Conservation (phyloP, 495 filamentous ascomycete genomes). For the Halenospora varia region DNA sequence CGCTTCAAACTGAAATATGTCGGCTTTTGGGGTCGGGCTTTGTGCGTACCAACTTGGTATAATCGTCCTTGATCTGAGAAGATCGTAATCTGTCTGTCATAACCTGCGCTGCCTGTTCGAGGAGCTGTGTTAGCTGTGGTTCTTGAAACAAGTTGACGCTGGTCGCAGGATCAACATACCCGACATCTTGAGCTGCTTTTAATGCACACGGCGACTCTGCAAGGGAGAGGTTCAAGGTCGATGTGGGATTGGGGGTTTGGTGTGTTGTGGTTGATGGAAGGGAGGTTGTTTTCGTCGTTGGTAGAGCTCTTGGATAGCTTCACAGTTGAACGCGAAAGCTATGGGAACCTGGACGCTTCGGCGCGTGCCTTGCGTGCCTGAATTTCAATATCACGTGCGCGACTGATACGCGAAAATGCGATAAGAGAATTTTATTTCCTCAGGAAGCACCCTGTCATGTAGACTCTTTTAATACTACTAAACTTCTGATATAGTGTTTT, state of each 20-base stretch:
- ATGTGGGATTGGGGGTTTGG: no score
- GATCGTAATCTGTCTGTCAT: conserved; percentile 98
- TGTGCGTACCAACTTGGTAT: conserved; percentile 89
- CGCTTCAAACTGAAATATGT: no score
- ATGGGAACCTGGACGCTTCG: not conserved
- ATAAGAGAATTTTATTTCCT: not conserved
- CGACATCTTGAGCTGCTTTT: conserved; percentile 40
- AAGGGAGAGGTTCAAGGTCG: not conserved
- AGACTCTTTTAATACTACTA: not conserved
- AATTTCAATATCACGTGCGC: not conserved
- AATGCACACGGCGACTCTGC: no score
- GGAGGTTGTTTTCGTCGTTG: not conserved
- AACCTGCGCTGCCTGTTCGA: conserved; percentile 80
- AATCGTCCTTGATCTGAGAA: conserved; percentile 97
- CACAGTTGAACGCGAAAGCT: not conserved
- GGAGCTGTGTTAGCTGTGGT: conserved; percentile 16
- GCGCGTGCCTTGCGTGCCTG: conserved; percentile 1
- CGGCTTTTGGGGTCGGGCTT: not conserved
- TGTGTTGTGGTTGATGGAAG: not conserved
- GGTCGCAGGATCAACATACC: conserved; percentile 26
- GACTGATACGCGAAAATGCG: not conserved
- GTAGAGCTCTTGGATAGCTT: conserved; percentile 1
- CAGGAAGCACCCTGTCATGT: not conserved
- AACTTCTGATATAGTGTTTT: not conserved
- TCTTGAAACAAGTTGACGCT: conserved; percentile 2